Conservation (phyloP, 1,284 basidiomycete genomes). For the Pholiota adiposa region DNA sequence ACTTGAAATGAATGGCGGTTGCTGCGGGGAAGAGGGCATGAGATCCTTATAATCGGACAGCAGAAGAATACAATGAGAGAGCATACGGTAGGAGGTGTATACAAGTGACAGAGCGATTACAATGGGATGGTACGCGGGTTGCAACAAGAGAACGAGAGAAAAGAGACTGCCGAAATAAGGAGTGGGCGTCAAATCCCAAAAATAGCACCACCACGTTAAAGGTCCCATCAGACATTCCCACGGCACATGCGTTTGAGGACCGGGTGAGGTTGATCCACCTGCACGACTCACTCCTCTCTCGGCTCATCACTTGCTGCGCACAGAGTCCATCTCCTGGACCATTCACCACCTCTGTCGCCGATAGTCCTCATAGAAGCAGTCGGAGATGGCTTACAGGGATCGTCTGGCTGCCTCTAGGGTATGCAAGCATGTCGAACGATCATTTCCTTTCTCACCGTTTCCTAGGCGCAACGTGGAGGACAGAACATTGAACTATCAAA, state of each 20-base stretch:
- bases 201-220: neutral
- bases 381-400: slow-evolving; percentile 32
- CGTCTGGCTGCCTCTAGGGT: slow-evolving; percentile 40
- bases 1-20: neutral
- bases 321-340: neutral
- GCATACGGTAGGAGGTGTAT: neutral
- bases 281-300: neutral
- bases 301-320: neutral
- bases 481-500: slow-evolving; percentile 34
- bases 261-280: neutral
- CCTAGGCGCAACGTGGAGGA: slow-evolving; percentile 26
- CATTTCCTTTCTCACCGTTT: neutral
- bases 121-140: neutral
- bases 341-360: neutral
- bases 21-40: neutral
- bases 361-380: slow-evolving; percentile 1
- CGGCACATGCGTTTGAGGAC: neutral
- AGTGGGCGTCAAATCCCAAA: slow-evolving; percentile 11
- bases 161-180: neutral
- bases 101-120: neutral
- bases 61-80: neutral
- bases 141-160: neutral
- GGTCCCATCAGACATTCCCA: slow-evolving; percentile 9
- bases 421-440: slow-evolving; percentile 1
- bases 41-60: neutral